Percentiles rank a stretch among this genome's conserved stretches.
phyloP scores from a whole-genome alignment of 345 rosid genomes.

The Camelina laxa region DNA sequence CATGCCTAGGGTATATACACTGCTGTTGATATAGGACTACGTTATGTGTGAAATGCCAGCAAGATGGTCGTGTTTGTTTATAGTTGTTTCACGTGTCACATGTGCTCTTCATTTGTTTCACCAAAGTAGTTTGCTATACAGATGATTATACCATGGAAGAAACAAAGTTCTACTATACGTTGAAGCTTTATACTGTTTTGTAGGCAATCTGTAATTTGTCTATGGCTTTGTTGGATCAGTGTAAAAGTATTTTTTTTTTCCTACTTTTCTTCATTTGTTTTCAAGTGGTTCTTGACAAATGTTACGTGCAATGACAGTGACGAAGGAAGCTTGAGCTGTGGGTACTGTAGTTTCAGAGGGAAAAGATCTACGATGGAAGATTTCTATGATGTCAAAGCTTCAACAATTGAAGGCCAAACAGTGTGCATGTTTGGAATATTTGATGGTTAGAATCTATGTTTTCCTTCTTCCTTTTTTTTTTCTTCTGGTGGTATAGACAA shows the following conservation, averaged over 20 bases:
- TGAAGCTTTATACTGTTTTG: conserved; percentile 10
- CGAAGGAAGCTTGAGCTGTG: conserved; percentile 89
- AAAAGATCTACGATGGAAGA: conserved; percentile 98
- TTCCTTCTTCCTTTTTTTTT: conserved; percentile 7
- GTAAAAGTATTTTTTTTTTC: not conserved
- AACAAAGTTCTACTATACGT: not conserved
- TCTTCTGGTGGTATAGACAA: not conserved
- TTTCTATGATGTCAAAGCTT: conserved; percentile 76
- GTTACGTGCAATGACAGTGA: conserved; percentile 67
- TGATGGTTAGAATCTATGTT: conserved; percentile 71
- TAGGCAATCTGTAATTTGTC: not conserved
- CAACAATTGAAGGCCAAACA: conserved; percentile 70
- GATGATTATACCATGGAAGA: not conserved
- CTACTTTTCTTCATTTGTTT: conserved; percentile 8
- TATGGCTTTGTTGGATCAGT: conserved; percentile 5
- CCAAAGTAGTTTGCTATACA: not conserved
- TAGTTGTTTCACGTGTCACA: not conserved
- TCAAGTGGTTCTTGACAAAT: not conserved
- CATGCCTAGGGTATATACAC: not conserved
- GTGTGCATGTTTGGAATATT: conserved; percentile 97
- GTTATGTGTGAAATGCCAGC: conserved; percentile 6
- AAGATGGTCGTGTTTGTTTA: not conserved
- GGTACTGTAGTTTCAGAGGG: conserved; percentile 93
- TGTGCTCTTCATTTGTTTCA: not conserved
- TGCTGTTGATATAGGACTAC: not conserved